These are phyloP conservation scores for Solanum chaucha DNA, from an alignment of 257 asterid genomes.

Conservation along the genomic window DNA sequence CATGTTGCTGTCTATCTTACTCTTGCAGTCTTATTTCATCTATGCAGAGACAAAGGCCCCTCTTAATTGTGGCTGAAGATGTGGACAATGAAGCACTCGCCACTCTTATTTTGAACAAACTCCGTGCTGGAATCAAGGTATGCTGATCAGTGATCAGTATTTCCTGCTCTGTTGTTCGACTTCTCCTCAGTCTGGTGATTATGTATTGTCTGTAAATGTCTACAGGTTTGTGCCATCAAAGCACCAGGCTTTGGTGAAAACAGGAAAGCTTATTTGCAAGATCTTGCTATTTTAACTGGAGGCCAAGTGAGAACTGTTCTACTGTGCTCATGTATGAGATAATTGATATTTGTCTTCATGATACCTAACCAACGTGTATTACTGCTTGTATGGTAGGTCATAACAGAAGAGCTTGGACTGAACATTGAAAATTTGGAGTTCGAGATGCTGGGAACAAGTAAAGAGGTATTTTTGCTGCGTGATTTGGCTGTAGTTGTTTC, in stretches of 20 bases:
- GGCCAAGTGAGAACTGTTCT: slow-evolving; percentile 46
- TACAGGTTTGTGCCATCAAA: slow-evolving; percentile 88
- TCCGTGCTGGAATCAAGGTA: slow-evolving; percentile 92
- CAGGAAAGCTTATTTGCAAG: slow-evolving; percentile 71
- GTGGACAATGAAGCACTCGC: slow-evolving; percentile 97
- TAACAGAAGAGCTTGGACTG: slow-evolving; percentile 94
- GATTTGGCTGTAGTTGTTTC: neutral
- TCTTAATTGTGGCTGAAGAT: slow-evolving; percentile 80
- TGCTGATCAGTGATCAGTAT: neutral
- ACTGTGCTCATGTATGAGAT: neutral
- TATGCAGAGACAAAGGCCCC: slow-evolving; percentile 70
- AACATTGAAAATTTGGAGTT: slow-evolving; percentile 67
- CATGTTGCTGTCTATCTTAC: neutral
- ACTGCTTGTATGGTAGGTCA: slow-evolving; percentile 36
- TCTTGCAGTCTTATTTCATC: neutral
- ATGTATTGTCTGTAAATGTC: neutral
- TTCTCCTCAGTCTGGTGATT: neutral
- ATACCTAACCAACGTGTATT: neutral
- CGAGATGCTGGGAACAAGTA: slow-evolving; percentile 85
- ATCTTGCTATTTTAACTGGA: slow-evolving; percentile 82
- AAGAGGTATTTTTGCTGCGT: slow-evolving; percentile 39
- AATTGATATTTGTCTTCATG: neutral
- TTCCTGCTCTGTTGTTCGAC: neutral
- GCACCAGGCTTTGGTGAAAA: slow-evolving; percentile 97
- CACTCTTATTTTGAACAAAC: slow-evolving; percentile 87